Conservation (phyloP, 73 alveolate genomes). For the Tetrahymena malaccensis region DNA sequence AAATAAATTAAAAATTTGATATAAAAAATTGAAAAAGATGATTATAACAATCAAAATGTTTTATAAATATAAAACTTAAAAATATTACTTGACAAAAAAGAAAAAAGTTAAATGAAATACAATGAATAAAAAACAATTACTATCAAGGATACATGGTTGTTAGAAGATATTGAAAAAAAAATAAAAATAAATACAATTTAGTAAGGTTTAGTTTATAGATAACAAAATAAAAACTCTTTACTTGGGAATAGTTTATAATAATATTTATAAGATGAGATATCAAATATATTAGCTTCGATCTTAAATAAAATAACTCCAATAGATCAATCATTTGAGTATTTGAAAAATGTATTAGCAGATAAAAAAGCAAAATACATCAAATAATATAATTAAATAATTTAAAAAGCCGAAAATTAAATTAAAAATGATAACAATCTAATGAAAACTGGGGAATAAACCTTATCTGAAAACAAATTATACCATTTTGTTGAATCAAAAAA, state of each 20-base stretch:
- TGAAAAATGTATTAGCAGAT: neutral
- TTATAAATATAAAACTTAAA: neutral
- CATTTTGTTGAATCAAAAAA: no score
- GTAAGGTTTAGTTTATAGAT: neutral
- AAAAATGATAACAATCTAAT: no score
- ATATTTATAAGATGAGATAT: neutral
- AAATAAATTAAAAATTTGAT: neutral
- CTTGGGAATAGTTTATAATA: neutral
- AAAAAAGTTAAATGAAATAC: no score
- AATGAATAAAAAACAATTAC: no score
- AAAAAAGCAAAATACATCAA: no score
- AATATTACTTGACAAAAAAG: no score
- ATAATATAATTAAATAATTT: no score
- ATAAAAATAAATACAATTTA: neutral
- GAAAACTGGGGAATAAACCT: no score
- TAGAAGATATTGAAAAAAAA: neutral
- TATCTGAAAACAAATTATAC: no score
- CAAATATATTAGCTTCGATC: neutral
- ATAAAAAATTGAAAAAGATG: neutral
- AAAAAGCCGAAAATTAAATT: no score
- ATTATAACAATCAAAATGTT: neutral
- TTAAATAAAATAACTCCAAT: neutral
- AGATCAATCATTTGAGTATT: neutral
- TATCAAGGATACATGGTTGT: neutral
- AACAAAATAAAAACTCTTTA: neutral